Conservation (phyloP, 2,329 filamentous ascomycete genomes). For the Cladosporium sp. region DNA sequence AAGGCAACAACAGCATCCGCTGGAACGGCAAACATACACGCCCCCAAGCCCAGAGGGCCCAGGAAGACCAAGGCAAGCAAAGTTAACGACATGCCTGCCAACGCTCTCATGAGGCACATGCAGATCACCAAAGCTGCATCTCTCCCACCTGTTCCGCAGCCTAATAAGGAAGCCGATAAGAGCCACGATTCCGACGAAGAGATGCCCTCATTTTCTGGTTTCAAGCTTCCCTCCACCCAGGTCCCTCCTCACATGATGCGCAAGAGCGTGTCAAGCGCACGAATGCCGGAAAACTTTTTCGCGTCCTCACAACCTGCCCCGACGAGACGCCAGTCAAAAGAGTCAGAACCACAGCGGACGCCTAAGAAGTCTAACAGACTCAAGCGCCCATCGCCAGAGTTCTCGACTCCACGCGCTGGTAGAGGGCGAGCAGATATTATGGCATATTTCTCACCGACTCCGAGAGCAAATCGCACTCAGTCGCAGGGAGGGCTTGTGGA, state of each 20-base stretch:
- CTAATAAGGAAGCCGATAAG: neutral
- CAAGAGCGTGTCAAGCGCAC: neutral
- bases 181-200: neutral
- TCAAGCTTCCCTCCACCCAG: neutral
- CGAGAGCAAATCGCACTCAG: constrained; percentile 18
- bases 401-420: constrained; percentile 26
- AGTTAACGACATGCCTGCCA: constrained; percentile 19
- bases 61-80: constrained; percentile 20
- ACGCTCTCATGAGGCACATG: constrained; percentile 25
- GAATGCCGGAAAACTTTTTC: neutral
- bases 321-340: constrained; percentile 4
- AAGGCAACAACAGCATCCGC: constrained; percentile 29
- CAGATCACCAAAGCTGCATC: constrained; percentile 23
- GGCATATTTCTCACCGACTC: constrained; percentile 31
- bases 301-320: neutral
- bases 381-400: constrained; percentile 31
- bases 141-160: neutral
- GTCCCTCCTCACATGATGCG: neutral
- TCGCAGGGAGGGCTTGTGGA: neutral
- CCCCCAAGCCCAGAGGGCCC: constrained; percentile 22
- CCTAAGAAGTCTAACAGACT: constrained; percentile 25
- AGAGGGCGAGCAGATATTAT: constrained; percentile 30
- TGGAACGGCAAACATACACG: constrained; percentile 21
- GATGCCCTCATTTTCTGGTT: constrained; percentile 19
- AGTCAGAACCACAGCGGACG: constrained; percentile 21